Conservation (phyloP, 2,329 filamentous ascomycete genomes). For the Alternaria brassicicola region DNA sequence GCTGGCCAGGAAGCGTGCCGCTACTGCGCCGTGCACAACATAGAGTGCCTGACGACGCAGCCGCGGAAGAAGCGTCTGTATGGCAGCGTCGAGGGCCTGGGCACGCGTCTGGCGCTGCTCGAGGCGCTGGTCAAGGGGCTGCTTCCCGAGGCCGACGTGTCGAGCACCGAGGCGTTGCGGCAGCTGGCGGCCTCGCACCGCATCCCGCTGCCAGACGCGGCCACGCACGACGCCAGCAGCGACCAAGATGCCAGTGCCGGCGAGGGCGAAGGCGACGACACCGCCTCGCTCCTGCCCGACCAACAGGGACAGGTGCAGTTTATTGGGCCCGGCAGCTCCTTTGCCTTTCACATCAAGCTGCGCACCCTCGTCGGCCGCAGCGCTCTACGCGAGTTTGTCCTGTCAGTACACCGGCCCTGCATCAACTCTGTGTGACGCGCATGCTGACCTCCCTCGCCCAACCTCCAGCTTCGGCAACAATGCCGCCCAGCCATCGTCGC, state of each 20-base stretch:
- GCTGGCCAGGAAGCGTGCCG: constrained; percentile 49
- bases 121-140: constrained; percentile 55
- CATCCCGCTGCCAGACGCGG: constrained; percentile 47
- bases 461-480: constrained; percentile 47
- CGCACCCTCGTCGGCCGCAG: constrained; percentile 47
- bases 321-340: constrained; percentile 53
- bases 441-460: not conserved
- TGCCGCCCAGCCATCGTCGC: constrained; percentile 40
- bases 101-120: constrained; percentile 50
- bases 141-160: constrained; percentile 51
- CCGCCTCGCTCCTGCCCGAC: constrained; percentile 48
- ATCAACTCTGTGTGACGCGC: not conserved
- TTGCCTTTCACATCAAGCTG: constrained; percentile 52
- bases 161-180: constrained; percentile 51
- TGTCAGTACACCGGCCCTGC: constrained; percentile 17
- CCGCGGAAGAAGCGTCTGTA: constrained; percentile 55
- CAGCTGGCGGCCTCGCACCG: constrained; percentile 49
- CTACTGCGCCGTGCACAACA: constrained; percentile 52
- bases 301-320: constrained; percentile 55
- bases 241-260: constrained; percentile 27
- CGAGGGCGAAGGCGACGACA: constrained; percentile 43
- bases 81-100: constrained; percentile 52
- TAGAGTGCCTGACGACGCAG: constrained; percentile 53
- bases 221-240: constrained; percentile 18
- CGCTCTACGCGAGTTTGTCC: constrained; percentile 44